Evolutionary conservation across 331 rosid species (phyloP), one percentile per base, ranked within the genome.

Genomic region (Cucumis variabilis): DNA sequence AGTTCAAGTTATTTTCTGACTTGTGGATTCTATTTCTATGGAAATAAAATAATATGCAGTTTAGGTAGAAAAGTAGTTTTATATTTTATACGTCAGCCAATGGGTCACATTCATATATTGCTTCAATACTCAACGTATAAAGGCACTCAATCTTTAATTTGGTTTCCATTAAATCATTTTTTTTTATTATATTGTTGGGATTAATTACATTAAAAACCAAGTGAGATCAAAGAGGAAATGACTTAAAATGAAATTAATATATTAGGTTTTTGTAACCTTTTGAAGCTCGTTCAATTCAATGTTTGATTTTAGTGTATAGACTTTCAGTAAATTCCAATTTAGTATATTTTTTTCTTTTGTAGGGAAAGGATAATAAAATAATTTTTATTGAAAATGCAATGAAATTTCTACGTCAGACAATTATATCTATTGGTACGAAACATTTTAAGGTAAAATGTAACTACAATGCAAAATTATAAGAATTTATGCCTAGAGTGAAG

Each of bases 11-110:
- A 75, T 20, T 75, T 75, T 23, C 5, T 44, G 9, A 46, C 11
- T 1, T 5, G 82, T 46, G 33, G 82, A 23, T 75, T 37, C 41
- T 37, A 37, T 37, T 37, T 21, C 9, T 41, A 13, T 30, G 17
- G 23, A 6, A 76, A 76, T 76, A 76, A 76, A 76, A 76, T 48
- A 46, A 76, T 76, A 76, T 23, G 11, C 41, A n/a, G n/a, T 77
- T 77, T 48, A 46, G 60, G 21, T 12, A 60, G 83, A 23, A 48
- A 76, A 76, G 24, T 75, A 74, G n/a, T 17, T 2, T 30, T 50
- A 50, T 77, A 46, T 27, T 76, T 76, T 50, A 50, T 77, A 46
- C 58, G n/a, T n/a, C n/a, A 50, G 65, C n/a, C 83, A 77, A 13
- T 7, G 13, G 3, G 65, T 77, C 83, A 13, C 62, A 77, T 77